phyloP scores from a whole-genome alignment of 148 eudicot species.

The Chenopodium suecicum region DNA sequence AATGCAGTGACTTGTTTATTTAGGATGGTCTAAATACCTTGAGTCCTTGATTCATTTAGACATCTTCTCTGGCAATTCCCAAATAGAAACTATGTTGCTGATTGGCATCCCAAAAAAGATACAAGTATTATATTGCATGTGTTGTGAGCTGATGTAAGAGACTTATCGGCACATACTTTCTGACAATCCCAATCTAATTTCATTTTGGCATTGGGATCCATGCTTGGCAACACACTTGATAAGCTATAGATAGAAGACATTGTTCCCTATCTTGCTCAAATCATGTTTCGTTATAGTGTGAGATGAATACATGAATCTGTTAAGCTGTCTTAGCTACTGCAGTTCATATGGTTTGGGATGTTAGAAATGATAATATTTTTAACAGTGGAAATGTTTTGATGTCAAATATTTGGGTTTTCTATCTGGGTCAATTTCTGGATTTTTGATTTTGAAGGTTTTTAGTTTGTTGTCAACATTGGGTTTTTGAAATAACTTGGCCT shows the following conservation, averaged over 20 bases:
- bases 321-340: neutral
- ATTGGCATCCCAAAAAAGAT: too few relatives aligned
- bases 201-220: neutral
- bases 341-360: neutral
- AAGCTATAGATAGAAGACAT: neutral
- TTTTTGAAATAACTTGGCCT: constrained; percentile 2
- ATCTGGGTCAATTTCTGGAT: too few relatives aligned
- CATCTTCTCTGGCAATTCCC: too few relatives aligned
- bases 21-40: too few relatives aligned
- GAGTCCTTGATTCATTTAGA: too few relatives aligned
- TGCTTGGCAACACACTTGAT: neutral
- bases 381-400: neutral
- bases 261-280: neutral
- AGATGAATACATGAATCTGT: neutral
- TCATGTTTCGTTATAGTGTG: neutral
- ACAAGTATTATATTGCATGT: neutral
- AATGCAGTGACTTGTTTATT: too few relatives aligned
- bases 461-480: too few relatives aligned
- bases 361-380: neutral
- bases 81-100: too few relatives aligned
- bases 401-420: neutral
- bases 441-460: too few relatives aligned
- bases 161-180: neutral
- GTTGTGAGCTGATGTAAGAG: neutral
- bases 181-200: neutral